Evolutionary conservation across 768 basidiomycete genomes (phyloP), one percentile per base, ranked within the genome.

Genomic region (Lentinula sp.): DNA sequence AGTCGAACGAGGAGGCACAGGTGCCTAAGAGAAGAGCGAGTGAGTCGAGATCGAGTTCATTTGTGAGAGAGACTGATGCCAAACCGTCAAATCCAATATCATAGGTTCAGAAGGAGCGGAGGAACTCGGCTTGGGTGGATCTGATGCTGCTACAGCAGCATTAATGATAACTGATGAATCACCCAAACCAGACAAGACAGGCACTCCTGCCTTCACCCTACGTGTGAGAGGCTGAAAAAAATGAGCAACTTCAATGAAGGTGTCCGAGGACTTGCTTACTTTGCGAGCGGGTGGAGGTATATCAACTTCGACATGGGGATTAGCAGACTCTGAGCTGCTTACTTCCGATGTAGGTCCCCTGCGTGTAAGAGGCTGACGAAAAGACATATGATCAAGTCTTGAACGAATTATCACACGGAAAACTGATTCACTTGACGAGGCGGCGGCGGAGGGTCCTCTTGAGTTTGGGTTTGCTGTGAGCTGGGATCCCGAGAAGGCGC

Each of bases 161-260:
- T 76, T 72, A 10, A 80, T 57, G 9, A 78, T 67, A 13, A 70
- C 63, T 5, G 79, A 78, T 0, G 78, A 69, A 62, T 83, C 82
- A 57, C 80, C 80, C 3, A 80, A 64, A 5, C 79, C 81, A 5
- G 78, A 75, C 6, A 79, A 69, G 6, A 78, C 57, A 0, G 76
- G 73, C 16, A 70, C 65, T 7, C 71, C 71, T 7, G 72, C 70
- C 35, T 74, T 75, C 32, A 71, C 75, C 28, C 82, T 77, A 40
- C 82, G 73, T 5, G 76, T 80, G 55, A 83, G 71, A 9, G 70
- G 64, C 81, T 83, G 49, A 46, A 52, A 32, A 39, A 60, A 57
- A 49, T 62, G 10, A 59, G 39, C 16, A 13, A 40, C 51, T 8
- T 48, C 8, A 31, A 45, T 48, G 31, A 49, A 37, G 46, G 5